Percentiles rank a stretch among this genome's conserved stretches.
Evolutionary conservation across 805 yeast species (phyloP).

Genomic region (Saccharomycopsis vini): DNA sequence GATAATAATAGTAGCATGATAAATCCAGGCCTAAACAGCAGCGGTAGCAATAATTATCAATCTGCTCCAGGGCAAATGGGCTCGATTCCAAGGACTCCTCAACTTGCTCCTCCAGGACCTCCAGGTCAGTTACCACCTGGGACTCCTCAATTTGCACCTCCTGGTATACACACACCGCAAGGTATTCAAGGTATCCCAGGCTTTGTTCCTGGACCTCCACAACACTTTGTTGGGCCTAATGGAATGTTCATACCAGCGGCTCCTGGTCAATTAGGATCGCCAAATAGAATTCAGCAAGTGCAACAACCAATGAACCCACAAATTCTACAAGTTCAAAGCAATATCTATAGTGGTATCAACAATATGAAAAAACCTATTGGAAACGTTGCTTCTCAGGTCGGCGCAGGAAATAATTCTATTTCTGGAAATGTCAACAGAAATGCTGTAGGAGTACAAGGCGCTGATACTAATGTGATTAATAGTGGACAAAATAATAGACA

Average conservation of each 20-base stretch:
- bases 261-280: background rate
- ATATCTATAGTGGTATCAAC: background rate
- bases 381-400: background rate
- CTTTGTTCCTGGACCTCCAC: background rate
- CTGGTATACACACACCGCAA: background rate
- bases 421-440: background rate
- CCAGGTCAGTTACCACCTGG: background rate
- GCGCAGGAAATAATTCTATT: background rate
- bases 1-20: too few relatives aligned
- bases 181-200: background rate
- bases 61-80: too few relatives aligned
- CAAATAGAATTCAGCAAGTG: constrained; percentile 3
- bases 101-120: background rate
- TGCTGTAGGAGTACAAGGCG: too few relatives aligned
- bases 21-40: too few relatives aligned
- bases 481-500: constrained; percentile 1
- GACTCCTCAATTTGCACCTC: too few relatives aligned
- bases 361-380: constrained; percentile 1
- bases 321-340: background rate
- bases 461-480: too few relatives aligned
- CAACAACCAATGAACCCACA: background rate
- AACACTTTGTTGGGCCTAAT: constrained; percentile 11
- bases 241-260: constrained; percentile 11
- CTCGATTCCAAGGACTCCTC: background rate
- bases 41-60: too few relatives aligned